Base-by-base conservation (phyloP, 192 early-diverging fungal species). In the Backusella luteola region DNA sequence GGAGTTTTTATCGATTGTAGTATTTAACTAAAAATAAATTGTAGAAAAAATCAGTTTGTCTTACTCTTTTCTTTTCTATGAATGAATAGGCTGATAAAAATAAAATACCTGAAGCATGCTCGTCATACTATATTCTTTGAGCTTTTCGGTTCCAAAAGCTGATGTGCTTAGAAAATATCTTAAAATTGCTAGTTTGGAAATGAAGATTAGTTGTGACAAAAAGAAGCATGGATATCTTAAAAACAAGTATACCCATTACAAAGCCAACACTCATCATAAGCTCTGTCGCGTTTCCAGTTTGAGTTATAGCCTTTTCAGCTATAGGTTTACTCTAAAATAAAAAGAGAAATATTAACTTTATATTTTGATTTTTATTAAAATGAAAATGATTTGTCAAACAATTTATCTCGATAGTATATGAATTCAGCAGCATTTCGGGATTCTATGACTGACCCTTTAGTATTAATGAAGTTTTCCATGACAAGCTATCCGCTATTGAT, bases 401-500 rank as follows among this genome's bases (percentile, higher is more conserved):
- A 15, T 53, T 52, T 71, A 80, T 74, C 56, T 86, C 85, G 15
- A 32, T 42, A 17, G 14, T 73, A 66, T 86, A 86, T 0, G 82
- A 76, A n/a, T 86, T 81, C 21, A 86, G 26, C 1, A 86, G 29
- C 12, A 71, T 52, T 23, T 77, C 76, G 6, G 80, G 78, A n/a
- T 82, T 66, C 1, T 36, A 44, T 1, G 79, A 76, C 21, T 59
- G 36, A 44, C 79, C 77, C 0, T 82, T 80, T 12, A 85, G 32
- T 3, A 83, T 83, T 12, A 82, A 35, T 0, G 86, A 79, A 15
- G 86, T 71, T 70, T 85, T 87, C 85, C 86, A 87, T 11, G 80
- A 80, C 38, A 88, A 49, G 32, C 85, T 85, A 35, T 81, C 67
- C 5, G 83, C 83, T 82, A 82, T 5, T 26, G 8, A 66, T 39